Conservation (phyloP, 305 asterid genomes). For the Lippia alba region DNA sequence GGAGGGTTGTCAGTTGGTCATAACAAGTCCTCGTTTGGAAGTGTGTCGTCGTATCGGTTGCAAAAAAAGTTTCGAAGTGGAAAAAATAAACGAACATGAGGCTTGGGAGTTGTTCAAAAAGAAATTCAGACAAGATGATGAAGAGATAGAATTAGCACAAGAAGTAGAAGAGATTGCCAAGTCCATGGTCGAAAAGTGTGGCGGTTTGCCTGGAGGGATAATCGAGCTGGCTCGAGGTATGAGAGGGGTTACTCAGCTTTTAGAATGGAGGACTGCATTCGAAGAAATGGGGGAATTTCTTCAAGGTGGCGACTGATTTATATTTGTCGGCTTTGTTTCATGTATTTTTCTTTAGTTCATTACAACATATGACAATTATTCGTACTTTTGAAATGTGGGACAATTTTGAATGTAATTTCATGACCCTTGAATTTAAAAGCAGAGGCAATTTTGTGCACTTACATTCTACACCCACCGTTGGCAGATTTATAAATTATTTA, state of each 20-base stretch:
- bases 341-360: no score
- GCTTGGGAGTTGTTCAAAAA: conserved; percentile 21
- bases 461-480: no score
- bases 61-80: neutral
- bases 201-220: conserved; percentile 12
- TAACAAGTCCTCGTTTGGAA: neutral
- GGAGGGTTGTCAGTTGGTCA: conserved; percentile 20
- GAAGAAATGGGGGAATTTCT: conserved; percentile 1
- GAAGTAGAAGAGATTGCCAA: conserved; percentile 1
- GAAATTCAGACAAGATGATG: neutral
- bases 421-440: no score
- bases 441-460: no score
- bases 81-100: neutral
- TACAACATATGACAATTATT: no score
- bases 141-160: neutral
- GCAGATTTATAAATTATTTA: no score
- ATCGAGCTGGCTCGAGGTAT: no score
- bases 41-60: conserved; percentile 10
- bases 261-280: neutral
- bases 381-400: no score
- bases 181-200: neutral
- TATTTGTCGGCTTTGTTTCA: no score
- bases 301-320: no score
- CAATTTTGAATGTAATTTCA: no score
- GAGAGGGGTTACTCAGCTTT: neutral